Base-by-base conservation (phyloP, 2,329 filamentous ascomycete species). In the Pseudonectria foliicola region DNA sequence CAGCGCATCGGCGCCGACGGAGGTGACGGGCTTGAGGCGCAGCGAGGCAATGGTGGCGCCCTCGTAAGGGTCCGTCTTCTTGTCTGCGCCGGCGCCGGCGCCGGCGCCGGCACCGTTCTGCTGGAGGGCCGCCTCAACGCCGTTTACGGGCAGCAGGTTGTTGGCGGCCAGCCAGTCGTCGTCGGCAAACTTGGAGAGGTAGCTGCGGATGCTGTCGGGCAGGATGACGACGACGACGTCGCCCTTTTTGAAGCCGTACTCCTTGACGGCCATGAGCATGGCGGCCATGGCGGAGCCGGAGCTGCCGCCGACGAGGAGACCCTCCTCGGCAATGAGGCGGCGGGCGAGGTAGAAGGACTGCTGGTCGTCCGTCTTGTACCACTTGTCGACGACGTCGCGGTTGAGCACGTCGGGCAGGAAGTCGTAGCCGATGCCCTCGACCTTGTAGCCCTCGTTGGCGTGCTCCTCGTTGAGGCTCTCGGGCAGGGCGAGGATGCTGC, bases 141-240 rank as follows among this genome's bases (percentile, higher is more conserved):
- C 66, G 43, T 64, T 62, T 44, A 64, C 57, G n/a, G 85, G 77
- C 16, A 96, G 75, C 15, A 98, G 85, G 58, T 90, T 83, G 65
- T 98, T 98, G 44, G 92, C 92, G 10, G 88, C 89, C 37, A 98
- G 80, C 93, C 92, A 98, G 68, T 96, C 92, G 57, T 98, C 93
- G 59, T 98, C 92, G 47, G 88, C 88, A 59, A 98, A 98, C 75
- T 98, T 98, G 67, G 84, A 90, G 16, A 98, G 78, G 62, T 98
- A 98, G 64, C 87, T 95, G 55, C 92, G 77, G 57, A 98, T 96
- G 66, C 88, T 95, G 62, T 98, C 92, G 1, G 92, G 93, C 13
- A 95, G 71, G 34, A 98, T 69, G 18, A 95, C 88, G 18, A 98
- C 92, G 0, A 96, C 78, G 2, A 88, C 78, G 55, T 98, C 89